Conservation (phyloP, 2,329 filamentous ascomycete genomes). For the Hirsutella minnesotensis region DNA sequence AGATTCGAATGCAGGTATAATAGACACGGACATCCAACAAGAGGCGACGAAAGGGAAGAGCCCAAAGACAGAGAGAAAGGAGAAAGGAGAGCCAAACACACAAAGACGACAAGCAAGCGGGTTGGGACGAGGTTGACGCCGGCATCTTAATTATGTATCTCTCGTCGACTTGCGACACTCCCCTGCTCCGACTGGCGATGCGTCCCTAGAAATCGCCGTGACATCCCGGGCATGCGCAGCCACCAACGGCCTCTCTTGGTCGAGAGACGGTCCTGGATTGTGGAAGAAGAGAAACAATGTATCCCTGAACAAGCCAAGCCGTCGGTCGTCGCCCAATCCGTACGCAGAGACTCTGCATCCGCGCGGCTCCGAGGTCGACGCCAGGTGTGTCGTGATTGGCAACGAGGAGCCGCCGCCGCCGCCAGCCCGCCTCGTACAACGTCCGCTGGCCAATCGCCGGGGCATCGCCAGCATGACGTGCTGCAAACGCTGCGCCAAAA, state of each 20-base stretch:
- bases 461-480: slow-evolving; percentile 8
- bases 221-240: too few relatives aligned
- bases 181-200: neutral
- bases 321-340: neutral
- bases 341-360: slow-evolving; percentile 2
- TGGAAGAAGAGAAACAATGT: too few relatives aligned
- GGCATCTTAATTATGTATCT: neutral
- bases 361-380: slow-evolving; percentile 2
- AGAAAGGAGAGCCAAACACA: neutral
- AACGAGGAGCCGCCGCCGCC: neutral
- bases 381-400: neutral
- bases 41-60: neutral
- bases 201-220: too few relatives aligned
- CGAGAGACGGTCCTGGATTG: too few relatives aligned
- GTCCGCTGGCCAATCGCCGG: slow-evolving; percentile 14
- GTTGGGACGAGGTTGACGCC: neutral
- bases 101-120: neutral
- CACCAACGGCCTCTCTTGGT: too few relatives aligned
- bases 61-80: neutral
- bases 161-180: neutral
- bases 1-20: neutral
- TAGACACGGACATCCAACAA: neutral
- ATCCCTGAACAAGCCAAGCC: neutral
- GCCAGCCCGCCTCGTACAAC: slow-evolving; percentile 3
- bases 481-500: neutral